These are phyloP conservation scores for Solanum commersonii DNA, from an alignment of 257 asterid genomes.

Conservation along the genomic window DNA sequence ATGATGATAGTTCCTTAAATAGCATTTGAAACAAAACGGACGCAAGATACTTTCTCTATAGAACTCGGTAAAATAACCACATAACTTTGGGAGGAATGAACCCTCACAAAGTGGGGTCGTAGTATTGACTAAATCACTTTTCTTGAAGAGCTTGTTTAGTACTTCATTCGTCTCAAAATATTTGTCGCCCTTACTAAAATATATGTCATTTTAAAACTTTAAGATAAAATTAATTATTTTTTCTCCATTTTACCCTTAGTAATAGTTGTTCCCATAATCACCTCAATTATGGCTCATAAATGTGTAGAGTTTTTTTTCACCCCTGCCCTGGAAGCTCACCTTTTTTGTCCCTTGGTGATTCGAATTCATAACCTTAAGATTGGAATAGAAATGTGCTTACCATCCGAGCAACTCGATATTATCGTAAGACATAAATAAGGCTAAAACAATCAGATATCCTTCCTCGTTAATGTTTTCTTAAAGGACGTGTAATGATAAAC, in stretches of 20 bases:
- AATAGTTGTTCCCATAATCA: not conserved
- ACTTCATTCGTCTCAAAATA: not conserved
- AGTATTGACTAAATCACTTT: no score
- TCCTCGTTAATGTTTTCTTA: not conserved
- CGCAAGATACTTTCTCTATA: not conserved
- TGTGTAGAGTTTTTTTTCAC: not conserved
- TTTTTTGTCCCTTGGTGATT: not conserved
- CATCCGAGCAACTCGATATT: not conserved
- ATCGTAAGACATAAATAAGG: not conserved
- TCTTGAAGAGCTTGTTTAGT: not conserved
- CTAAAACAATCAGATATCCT: no score
- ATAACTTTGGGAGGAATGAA: not conserved
- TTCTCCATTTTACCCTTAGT: not conserved
- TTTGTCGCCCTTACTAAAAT: not conserved
- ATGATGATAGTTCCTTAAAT: not conserved
- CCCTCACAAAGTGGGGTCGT: not conserved
- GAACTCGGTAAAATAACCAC: not conserved
- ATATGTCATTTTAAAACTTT: not conserved
- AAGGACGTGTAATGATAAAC: not conserved
- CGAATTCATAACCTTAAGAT: no score
- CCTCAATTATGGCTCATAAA: not conserved
- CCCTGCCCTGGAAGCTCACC: not conserved
- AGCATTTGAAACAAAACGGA: not conserved
- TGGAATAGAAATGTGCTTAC: no score
- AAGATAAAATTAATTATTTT: no score